Evolutionary conservation across 371 early-diverging fungal genomes (phyloP).

Genomic region (Amoeboaphelidium occidentale): DNA sequence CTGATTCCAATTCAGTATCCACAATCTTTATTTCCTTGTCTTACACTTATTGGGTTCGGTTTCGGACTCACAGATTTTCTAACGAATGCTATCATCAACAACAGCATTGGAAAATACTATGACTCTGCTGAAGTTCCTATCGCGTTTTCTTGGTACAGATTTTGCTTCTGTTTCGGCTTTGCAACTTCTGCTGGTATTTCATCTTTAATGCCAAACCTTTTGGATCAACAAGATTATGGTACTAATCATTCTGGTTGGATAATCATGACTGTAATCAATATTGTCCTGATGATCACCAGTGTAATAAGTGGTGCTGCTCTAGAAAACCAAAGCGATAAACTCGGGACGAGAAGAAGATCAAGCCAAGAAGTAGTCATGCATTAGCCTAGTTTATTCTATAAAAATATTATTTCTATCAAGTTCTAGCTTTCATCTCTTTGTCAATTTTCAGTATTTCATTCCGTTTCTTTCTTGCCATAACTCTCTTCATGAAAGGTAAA

Average conservation of each 20-base stretch:
- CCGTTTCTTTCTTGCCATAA: too few relatives aligned
- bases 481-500: too few relatives aligned
- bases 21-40: background rate
- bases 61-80: background rate
- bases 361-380: too few relatives aligned
- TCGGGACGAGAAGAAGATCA: too few relatives aligned
- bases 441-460: too few relatives aligned
- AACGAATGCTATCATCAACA: background rate
- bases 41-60: background rate
- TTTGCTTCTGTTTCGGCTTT: background rate
- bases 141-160: background rate
- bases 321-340: too few relatives aligned
- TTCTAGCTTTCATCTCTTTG: too few relatives aligned
- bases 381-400: too few relatives aligned
- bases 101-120: background rate
- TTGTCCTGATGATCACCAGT: background rate
- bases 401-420: too few relatives aligned
- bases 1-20: background rate
- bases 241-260: background rate
- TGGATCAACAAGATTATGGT: background rate
- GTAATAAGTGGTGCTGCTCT: background rate
- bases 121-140: background rate
- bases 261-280: background rate
- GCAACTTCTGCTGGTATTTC: background rate
- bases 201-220: background rate